phyloP scores from a whole-genome alignment of 2,329 filamentous ascomycete species.

The Diaporthe caulivora region DNA sequence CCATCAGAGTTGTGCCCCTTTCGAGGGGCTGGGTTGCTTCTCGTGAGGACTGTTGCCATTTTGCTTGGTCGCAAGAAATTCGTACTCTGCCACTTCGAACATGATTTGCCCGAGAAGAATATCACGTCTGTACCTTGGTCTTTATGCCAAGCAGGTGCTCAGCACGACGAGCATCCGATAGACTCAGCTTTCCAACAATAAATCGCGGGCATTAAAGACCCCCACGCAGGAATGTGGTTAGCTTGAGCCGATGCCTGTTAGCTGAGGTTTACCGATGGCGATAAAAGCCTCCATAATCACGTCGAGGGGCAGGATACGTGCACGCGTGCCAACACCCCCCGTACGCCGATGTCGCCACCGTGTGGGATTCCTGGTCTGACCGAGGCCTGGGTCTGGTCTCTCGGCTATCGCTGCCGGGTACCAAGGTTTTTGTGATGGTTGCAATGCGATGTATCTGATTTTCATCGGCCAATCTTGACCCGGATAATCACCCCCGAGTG shows the following conservation, averaged over 20 bases:
- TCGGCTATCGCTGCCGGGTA: background rate
- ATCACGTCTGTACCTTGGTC: background rate
- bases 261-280: constrained; percentile 26
- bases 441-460: background rate
- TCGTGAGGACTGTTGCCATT: constrained; percentile 34
- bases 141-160: constrained; percentile 2
- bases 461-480: background rate
- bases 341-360: constrained; percentile 5
- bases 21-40: background rate
- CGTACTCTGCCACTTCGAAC: no score
- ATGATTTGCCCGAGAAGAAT: background rate
- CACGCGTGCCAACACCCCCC: background rate
- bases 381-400: background rate
- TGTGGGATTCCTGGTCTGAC: no score
- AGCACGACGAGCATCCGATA: no score
- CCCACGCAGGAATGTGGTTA: background rate
- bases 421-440: background rate
- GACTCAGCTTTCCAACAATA: background rate
- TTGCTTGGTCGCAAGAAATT: background rate
- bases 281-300: constrained; percentile 22
- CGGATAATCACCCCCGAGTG: background rate
- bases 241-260: background rate
- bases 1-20: background rate
- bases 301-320: background rate
- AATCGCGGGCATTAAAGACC: background rate